phyloP scores from a whole-genome alignment of 805 yeast species.

The Candida sithepensis region DNA sequence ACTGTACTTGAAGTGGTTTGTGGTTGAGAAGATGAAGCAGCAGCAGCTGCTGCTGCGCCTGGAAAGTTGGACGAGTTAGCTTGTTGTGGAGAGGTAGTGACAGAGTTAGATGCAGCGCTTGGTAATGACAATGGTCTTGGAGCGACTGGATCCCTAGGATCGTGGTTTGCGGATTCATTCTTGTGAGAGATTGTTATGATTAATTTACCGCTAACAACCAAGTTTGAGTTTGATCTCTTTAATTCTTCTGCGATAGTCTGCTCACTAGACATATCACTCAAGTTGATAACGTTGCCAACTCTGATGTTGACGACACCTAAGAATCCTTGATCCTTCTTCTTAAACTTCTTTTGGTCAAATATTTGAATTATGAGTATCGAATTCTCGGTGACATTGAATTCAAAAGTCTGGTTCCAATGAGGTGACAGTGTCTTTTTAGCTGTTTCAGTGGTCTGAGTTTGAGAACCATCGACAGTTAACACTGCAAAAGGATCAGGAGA shows the following conservation, averaged over 20 bases:
- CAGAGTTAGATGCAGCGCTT: conserved; percentile 7
- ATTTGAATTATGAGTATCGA: conserved; percentile 89
- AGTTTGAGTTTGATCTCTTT: conserved; percentile 85
- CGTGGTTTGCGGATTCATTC: conserved; percentile 14
- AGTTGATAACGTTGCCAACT: conserved; percentile 83
- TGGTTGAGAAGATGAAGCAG: conserved; percentile 15
- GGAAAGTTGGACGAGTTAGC: conserved; percentile 19
- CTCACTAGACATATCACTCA: conserved; percentile 45
- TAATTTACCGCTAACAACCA: conserved; percentile 90
- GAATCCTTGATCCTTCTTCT: conserved; percentile 97
- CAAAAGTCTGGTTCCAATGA: conserved; percentile 93
- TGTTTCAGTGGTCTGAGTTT: conserved; percentile 91
- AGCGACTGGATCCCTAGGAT: conserved; percentile 27
- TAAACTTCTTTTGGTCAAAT: conserved; percentile 95
- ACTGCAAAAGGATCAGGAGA: conserved; percentile 99
- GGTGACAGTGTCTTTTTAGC: conserved; percentile 94
- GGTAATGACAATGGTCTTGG: conserved; percentile 7
- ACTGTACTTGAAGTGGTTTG: conserved; percentile 21
- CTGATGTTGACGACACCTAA: conserved; percentile 92
- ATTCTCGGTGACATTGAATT: conserved; percentile 71
- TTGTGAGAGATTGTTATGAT: conserved; percentile 68
- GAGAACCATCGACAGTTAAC: conserved; percentile 94
- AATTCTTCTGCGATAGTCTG: conserved; percentile 92
- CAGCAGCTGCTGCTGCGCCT: conserved; percentile 26
- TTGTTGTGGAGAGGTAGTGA: conserved; percentile 9